Conservation (phyloP, 2,329 filamentous ascomycete species). For the Fonsecaea erecta region DNA sequence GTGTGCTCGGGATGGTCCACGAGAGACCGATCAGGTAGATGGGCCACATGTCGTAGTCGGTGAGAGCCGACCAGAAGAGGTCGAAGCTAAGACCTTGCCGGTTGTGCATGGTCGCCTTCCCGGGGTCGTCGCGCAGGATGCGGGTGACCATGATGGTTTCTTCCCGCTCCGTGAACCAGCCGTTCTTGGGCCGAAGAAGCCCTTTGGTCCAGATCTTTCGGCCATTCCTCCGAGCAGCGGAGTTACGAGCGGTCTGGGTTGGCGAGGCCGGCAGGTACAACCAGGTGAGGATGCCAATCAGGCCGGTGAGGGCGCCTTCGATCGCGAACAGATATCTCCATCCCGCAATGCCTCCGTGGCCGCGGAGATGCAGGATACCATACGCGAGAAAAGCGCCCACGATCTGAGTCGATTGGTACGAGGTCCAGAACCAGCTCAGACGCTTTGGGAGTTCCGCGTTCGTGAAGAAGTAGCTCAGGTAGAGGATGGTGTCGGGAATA, state of each 20-base stretch:
- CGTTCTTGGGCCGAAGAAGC: conserved; percentile 43
- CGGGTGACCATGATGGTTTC: conserved; percentile 66
- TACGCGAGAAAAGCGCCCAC: conserved; percentile 36
- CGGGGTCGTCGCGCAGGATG: conserved; percentile 63
- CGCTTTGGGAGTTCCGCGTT: conserved; percentile 70
- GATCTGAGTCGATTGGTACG: conserved; percentile 50
- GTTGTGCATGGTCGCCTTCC: conserved; percentile 65
- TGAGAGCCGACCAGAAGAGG: conserved; percentile 62
- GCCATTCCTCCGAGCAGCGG: conserved; percentile 36
- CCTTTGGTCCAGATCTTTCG: conserved; percentile 53
- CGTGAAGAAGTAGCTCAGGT: conserved; percentile 70
- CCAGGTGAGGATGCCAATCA: conserved; percentile 61
- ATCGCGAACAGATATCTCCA: conserved; percentile 47
- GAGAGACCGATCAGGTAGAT: conserved; percentile 59
- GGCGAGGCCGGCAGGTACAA: conserved; percentile 68
- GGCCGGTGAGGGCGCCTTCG: conserved; percentile 53
- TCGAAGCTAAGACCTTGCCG: conserved; percentile 60
- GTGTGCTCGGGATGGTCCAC: conserved; percentile 60
- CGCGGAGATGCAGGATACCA: conserved; percentile 44
- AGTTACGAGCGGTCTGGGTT: conserved; percentile 62
- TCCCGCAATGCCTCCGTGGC: conserved; percentile 53
- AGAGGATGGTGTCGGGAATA: conserved; percentile 49
- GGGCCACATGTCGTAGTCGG: conserved; percentile 67
- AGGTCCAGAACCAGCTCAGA: conserved; percentile 72
- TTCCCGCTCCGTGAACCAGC: conserved; percentile 66